Evolutionary conservation across 306 rosid genomes (phyloP).

Genomic region (Castanea crenata): DNA sequence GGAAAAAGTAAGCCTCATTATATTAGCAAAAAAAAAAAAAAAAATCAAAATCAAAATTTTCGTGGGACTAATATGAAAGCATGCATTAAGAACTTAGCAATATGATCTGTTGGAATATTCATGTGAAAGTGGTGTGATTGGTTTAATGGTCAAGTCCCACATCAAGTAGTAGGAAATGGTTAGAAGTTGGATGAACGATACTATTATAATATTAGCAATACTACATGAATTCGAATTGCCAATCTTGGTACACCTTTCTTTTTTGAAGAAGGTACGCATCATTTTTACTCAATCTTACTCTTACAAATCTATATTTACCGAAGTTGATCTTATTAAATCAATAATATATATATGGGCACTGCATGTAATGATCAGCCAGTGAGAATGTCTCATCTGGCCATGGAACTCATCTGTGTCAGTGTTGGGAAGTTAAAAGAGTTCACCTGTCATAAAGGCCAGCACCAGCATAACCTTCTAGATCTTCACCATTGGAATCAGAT

Average conservation of each 20-base stretch:
- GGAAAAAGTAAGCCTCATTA: slow-evolving; percentile 14
- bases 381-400: not conserved
- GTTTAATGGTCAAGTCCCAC: no score
- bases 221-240: not conserved
- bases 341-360: not conserved
- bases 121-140: no score
- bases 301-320: not conserved
- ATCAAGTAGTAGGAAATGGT: not conserved
- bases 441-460: slow-evolving; percentile 99
- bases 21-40: slow-evolving; percentile 8
- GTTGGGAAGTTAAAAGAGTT: slow-evolving; percentile 2
- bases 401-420: not conserved
- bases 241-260: not conserved
- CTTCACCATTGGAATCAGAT: slow-evolving; percentile 98
- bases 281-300: not conserved
- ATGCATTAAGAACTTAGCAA: not conserved
- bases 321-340: not conserved
- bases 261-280: not conserved
- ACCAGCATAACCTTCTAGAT: slow-evolving; percentile 98
- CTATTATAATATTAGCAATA: not conserved
- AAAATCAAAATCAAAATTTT: not conserved
- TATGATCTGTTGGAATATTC: no score
- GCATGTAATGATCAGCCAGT: not conserved
- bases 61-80: not conserved
- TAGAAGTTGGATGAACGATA: not conserved